phyloP scores from a whole-genome alignment of 306 rosid genomes.

The Oxytropis ochrocephala region DNA sequence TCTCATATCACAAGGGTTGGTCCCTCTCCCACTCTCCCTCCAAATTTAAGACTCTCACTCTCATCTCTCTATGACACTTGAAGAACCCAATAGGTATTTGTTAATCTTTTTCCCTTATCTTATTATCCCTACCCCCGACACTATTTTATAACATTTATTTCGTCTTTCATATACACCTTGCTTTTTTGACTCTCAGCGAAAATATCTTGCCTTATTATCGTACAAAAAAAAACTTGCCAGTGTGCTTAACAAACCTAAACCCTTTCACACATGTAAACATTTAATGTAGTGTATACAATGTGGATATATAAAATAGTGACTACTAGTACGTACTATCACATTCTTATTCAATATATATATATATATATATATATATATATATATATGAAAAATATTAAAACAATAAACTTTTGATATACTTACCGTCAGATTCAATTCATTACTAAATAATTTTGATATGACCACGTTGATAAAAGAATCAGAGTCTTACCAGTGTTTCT shows the following conservation, averaged over 20 bases:
- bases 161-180: not conserved
- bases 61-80: not conserved
- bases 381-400: not conserved
- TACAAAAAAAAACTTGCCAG: too few species aligned
- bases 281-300: too few species aligned
- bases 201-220: too few species aligned
- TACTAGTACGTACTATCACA: not conserved
- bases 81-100: not conserved
- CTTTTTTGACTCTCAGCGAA: not conserved
- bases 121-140: not conserved
- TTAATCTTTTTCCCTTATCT: conserved; percentile 11
- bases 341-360: not conserved
- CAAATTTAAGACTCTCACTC: conserved; percentile 15
- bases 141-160: not conserved
- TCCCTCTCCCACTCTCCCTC: conserved; percentile 20
- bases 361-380: too few species aligned
- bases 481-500: conserved; percentile 18
- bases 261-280: not conserved
- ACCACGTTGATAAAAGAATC: too few species aligned
- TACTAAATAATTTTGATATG: too few species aligned
- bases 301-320: not conserved
- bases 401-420: not conserved
- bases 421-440: not conserved
- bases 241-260: not conserved
- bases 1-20: not conserved